A percentile compares a stretch with the other conserved stretches of the same genome.
These are phyloP conservation scores for Cutaneotrichosporon sp. DNA, from an alignment of 1,284 basidiomycete genomes.

Conservation along the genomic window DNA sequence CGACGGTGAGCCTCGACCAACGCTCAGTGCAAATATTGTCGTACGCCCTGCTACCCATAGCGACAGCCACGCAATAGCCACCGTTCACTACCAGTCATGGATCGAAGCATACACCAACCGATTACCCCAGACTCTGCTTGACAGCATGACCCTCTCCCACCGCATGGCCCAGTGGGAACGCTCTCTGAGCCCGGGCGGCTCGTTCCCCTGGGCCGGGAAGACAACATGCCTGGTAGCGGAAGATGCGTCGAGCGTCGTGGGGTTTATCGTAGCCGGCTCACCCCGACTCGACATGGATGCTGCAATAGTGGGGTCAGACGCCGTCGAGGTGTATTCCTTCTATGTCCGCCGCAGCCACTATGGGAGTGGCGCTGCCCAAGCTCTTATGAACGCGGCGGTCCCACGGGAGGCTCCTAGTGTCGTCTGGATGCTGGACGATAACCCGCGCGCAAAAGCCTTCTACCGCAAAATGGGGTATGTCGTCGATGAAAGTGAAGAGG, in stretches of 20 bases:
- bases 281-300: neutral
- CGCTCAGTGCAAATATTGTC: neutral
- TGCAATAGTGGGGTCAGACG: neutral
- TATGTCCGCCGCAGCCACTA: neutral
- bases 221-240: neutral
- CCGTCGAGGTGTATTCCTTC: neutral
- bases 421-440: neutral
- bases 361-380: neutral
- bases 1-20: neutral
- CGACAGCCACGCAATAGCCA: neutral
- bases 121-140: neutral
- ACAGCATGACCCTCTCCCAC: neutral
- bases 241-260: neutral
- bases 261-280: neutral
- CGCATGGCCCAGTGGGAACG: neutral
- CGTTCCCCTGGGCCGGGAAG: neutral
- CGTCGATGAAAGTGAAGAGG: neutral
- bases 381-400: neutral
- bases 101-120: neutral
- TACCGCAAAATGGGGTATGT: neutral
- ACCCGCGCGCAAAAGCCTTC: neutral
- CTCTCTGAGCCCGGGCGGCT: neutral
- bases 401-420: neutral
- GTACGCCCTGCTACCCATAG: neutral
- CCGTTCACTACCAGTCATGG: neutral